Evolutionary conservation across 2,329 filamentous ascomycete genomes (phyloP).

Genomic region (Nemania serpens): DNA sequence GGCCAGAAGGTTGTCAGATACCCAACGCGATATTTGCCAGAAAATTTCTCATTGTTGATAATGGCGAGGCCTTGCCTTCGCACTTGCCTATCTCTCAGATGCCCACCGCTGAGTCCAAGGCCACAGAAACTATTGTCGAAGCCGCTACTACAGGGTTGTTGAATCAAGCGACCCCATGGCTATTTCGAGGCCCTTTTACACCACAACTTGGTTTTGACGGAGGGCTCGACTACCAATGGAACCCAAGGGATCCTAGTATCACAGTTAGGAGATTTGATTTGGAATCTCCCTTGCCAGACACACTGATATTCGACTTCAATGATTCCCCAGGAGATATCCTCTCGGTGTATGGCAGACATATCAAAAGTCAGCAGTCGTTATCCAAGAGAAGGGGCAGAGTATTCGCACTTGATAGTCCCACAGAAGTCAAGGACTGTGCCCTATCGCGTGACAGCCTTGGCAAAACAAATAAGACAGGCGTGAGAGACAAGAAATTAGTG

Average conservation of each 20-base stretch:
- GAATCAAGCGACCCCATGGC: conserved; percentile 35
- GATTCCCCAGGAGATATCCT: not conserved
- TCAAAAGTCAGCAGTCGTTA: conserved; percentile 13
- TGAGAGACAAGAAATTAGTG: not conserved
- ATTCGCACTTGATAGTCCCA: conserved; percentile 19
- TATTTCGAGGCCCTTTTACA: conserved; percentile 50
- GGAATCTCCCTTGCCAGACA: conserved; percentile 16
- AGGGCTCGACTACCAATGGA: conserved; percentile 50
- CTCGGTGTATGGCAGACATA: not conserved
- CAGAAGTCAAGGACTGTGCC: not conserved
- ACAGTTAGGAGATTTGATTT: conserved; percentile 32
- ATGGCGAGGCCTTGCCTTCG: conserved; percentile 41
- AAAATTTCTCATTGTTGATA: conserved; percentile 46
- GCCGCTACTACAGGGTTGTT: conserved; percentile 38
- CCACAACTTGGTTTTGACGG: conserved; percentile 52
- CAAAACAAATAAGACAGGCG: not conserved
- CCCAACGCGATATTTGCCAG: conserved; percentile 52
- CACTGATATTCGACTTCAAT: not conserved
- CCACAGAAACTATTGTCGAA: conserved; percentile 42
- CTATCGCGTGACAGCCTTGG: not conserved
- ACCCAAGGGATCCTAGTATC: conserved; percentile 26
- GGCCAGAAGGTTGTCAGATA: conserved; percentile 45
- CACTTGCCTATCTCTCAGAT: conserved; percentile 43
- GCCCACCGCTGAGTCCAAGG: conserved; percentile 50
- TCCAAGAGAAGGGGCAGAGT: conserved; percentile 32